Conservation (phyloP, 257 asterid genomes). For the Schizonepeta tenuifolia region DNA sequence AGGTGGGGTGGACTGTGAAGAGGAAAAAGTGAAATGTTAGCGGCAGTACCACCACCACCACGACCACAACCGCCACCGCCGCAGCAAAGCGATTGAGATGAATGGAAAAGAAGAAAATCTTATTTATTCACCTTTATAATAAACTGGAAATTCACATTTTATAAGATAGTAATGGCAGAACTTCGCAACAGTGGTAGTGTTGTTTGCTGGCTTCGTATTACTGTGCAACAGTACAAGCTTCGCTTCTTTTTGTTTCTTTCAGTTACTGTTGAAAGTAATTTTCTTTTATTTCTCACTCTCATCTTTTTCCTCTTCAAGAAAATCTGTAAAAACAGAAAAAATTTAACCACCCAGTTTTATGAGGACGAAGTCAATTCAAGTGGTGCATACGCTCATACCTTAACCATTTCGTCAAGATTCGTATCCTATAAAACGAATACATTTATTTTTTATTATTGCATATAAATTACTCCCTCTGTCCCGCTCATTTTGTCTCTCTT, state of each 20-base stretch:
- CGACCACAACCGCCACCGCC: slow-evolving; percentile 13
- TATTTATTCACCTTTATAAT: background rate
- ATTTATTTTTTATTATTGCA: too few relatives aligned
- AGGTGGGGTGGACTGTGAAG: slow-evolving; percentile 54
- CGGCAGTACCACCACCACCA: slow-evolving; percentile 42
- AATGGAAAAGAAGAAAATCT: background rate
- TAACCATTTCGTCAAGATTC: too few relatives aligned
- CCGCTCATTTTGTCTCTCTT: too few relatives aligned
- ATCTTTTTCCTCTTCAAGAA: background rate
- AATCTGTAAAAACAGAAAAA: background rate
- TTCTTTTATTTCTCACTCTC: background rate
- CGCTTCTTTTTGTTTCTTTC: slow-evolving; percentile 26
- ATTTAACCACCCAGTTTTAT: too few relatives aligned
- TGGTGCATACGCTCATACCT: too few relatives aligned
- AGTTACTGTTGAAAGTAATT: background rate
- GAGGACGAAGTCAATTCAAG: too few relatives aligned
- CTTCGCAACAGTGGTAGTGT: background rate
- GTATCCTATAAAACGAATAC: too few relatives aligned
- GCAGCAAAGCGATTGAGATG: slow-evolving; percentile 29
- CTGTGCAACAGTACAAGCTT: slow-evolving; percentile 29
- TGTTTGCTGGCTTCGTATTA: slow-evolving; percentile 21
- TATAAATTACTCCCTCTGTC: too few relatives aligned
- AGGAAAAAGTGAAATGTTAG: slow-evolving; percentile 62
- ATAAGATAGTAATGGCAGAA: slow-evolving; percentile 17
- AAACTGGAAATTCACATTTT: background rate